These are phyloP conservation scores for Colletotrichum simmondsii DNA, from an alignment of 2,329 filamentous ascomycete species.

Conservation along the genomic window DNA sequence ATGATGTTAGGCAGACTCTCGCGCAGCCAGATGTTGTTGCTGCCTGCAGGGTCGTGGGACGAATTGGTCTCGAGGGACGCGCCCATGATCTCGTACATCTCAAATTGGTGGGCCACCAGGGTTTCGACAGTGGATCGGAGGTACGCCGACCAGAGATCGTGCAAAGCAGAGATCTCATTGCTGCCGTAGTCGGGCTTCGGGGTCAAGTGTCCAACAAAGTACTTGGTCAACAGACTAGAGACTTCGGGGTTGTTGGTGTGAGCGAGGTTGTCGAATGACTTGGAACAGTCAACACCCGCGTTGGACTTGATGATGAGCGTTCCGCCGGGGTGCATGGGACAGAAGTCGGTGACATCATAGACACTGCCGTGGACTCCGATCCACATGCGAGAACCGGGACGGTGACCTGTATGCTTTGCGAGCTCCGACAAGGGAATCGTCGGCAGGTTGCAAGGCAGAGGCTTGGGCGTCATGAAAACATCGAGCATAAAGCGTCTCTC, in stretches of 20 bases:
- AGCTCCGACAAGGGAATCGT: slow-evolving; percentile 62
- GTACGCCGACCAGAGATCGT: slow-evolving; percentile 63
- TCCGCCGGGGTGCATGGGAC: slow-evolving; percentile 63
- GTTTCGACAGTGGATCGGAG: slow-evolving; percentile 61
- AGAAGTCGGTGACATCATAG: slow-evolving; percentile 65
- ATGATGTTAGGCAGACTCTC: slow-evolving; percentile 59
- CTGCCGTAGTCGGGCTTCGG: slow-evolving; percentile 59
- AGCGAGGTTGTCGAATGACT: slow-evolving; percentile 63
- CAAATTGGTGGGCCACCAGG: slow-evolving; percentile 63
- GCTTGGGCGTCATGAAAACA: slow-evolving; percentile 66
- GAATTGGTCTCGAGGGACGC: slow-evolving; percentile 39
- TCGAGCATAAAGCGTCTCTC: slow-evolving; percentile 67
- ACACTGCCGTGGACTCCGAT: slow-evolving; percentile 64
- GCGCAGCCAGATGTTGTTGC: slow-evolving; percentile 55
- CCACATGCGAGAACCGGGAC: slow-evolving; percentile 58
- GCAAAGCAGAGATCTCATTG: slow-evolving; percentile 55
- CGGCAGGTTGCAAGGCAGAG: slow-evolving; percentile 60
- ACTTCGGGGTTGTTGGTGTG: slow-evolving; percentile 67
- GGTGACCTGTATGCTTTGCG: slow-evolving; percentile 61
- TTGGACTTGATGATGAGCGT: slow-evolving; percentile 65
- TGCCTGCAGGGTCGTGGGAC: slow-evolving; percentile 19
- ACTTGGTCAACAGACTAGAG: slow-evolving; percentile 62
- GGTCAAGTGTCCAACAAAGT: slow-evolving; percentile 63
- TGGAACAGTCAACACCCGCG: slow-evolving; percentile 63
- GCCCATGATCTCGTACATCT: slow-evolving; percentile 62